Evolutionary conservation across 1,139 yeast genomes (phyloP), one percentile per base, ranked within the genome.

Genomic region (Schizosaccharomyces versatilis): DNA sequence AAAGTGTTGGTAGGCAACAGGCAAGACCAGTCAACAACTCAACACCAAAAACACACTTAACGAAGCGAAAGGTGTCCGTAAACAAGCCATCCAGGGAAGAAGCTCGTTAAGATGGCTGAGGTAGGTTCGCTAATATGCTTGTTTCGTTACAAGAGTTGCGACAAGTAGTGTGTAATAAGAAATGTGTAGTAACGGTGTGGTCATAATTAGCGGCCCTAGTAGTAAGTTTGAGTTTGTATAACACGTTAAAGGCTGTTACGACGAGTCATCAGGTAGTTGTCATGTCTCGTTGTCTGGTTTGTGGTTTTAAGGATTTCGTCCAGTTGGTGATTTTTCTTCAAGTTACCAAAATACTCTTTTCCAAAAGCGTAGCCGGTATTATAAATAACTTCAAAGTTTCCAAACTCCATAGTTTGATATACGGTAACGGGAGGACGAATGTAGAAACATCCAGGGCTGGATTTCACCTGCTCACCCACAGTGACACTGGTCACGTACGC

Each of bases 401-500:
- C 88, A 68, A 90, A 90, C 63, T 90, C 98, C 56, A 90, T 71
- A 0, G 97, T 90, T 0, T 93, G 96, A 65, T 80, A 88, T 59
- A 78, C 75, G 62, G 88, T 96, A 62, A 90, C 84, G 0, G 98
- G 98, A 2, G 98, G 98, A 51, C 98, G 75, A 62, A 86, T 70
- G 64, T 90, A 90, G n/a, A 83, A 73, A 12, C 90, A 93, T 0
- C 95, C 95, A 0, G 86, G 84, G 0, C 88, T 81, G 48, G 68
- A 72, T 64, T 90, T 90, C 1, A 96, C 96, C 56, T 76, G 73
- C 63, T 90, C 95, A 54, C 90, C 70, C 0, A 97, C 97, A 66
- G 84, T 84, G 1, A 90, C 98, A 59, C 95, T 84, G 0, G 96
- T 84, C 36, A 90, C 98, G 67, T 90, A 90, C 0, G 97, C 95